These are phyloP conservation scores for Septoria petroselini DNA, from an alignment of 2,329 filamentous ascomycete species.

Conservation along the genomic window DNA sequence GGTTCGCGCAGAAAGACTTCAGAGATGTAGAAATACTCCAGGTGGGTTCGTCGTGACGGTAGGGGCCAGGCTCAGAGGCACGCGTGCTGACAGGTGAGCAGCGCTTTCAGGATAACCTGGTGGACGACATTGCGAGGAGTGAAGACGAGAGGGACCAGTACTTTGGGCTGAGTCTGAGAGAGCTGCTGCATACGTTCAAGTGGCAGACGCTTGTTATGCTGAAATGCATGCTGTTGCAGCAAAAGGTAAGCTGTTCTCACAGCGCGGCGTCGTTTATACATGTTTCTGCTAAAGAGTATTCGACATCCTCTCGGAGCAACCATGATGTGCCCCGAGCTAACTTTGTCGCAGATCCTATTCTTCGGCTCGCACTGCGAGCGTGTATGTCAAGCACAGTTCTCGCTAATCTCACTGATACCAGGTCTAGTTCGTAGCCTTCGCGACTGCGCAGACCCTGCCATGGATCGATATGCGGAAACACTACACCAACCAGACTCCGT, in stretches of 20 bases:
- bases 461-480: conserved; percentile 76
- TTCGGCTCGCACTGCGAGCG: conserved; percentile 95
- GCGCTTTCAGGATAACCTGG: conserved; percentile 86
- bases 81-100: conserved; percentile 40
- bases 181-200: conserved; percentile 90
- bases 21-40: conserved; percentile 83
- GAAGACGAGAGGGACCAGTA: conserved; percentile 80
- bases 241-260: conserved; percentile 77
- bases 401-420: conserved; percentile 89
- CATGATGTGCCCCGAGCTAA: too few relatives aligned
- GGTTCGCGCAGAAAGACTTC: conserved; percentile 96
- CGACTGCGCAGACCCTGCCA: conserved; percentile 90
- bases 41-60: conserved; percentile 39
- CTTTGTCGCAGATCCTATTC: conserved; percentile 78
- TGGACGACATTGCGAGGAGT: conserved; percentile 55
- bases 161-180: conserved; percentile 64
- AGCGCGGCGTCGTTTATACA: too few relatives aligned
- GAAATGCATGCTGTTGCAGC: conserved; percentile 89
- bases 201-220: conserved; percentile 91
- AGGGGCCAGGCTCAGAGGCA: conserved; percentile 1
- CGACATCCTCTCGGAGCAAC: too few relatives aligned
- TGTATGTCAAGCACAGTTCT: conserved; percentile 98
- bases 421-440: conserved; percentile 87
- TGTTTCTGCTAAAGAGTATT: too few relatives aligned
- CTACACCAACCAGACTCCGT: conserved; percentile 76